Conservation (phyloP, 805 yeast species). For the Kodamaea restingae region DNA sequence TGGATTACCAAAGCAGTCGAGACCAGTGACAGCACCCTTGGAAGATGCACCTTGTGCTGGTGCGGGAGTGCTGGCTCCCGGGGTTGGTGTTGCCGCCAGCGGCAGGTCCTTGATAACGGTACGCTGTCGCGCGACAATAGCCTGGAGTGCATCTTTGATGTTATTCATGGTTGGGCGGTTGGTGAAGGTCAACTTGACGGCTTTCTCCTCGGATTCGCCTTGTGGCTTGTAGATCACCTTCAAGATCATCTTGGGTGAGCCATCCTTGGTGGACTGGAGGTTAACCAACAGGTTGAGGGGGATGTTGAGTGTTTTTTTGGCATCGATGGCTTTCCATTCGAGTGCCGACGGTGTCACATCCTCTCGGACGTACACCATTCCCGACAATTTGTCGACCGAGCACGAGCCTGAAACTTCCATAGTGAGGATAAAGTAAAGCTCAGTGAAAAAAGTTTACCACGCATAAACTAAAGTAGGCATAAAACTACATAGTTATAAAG, state of each 20-base stretch:
- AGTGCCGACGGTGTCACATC: conserved; percentile 39
- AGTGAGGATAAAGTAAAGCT: background rate
- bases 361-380: conserved; percentile 39
- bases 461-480: too few relatives aligned
- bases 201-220: conserved; percentile 24
- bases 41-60: conserved; percentile 10
- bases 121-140: conserved; percentile 62
- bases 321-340: conserved; percentile 44
- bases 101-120: conserved; percentile 45
- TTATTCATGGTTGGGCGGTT: conserved; percentile 73
- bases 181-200: conserved; percentile 54
- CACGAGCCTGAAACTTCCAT: conserved; percentile 39
- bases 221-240: conserved; percentile 48
- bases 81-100: conserved; percentile 28
- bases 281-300: conserved; percentile 36
- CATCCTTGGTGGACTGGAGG: conserved; percentile 67
- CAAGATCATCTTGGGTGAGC: conserved; percentile 63
- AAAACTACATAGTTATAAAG: too few relatives aligned
- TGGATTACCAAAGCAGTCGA: conserved; percentile 16
- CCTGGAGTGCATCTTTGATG: conserved; percentile 63
- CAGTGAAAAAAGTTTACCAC: too few relatives aligned
- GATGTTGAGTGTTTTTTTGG: conserved; percentile 27
- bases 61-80: conserved; percentile 4
- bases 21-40: conserved; percentile 10
- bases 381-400: conserved; percentile 37